A percentile compares a stretch with the other conserved stretches of the same genome.
Evolutionary conservation across 768 basidiomycete genomes (phyloP).

Genomic region (Coprinopsis cinerea): DNA sequence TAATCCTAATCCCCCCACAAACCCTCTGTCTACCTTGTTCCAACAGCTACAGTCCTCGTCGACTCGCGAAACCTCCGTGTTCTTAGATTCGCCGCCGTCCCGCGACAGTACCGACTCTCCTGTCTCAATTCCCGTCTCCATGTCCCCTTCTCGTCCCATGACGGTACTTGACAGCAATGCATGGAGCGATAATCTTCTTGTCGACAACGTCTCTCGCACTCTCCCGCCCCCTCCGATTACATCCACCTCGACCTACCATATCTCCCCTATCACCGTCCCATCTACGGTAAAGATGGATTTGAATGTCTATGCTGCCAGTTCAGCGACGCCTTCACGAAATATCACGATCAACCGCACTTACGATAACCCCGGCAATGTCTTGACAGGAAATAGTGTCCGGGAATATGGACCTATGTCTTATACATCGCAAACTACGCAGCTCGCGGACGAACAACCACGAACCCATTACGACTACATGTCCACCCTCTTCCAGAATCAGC

Average conservation of each 20-base stretch:
- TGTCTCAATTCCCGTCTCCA: slow-evolving; percentile 43
- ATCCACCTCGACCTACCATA: slow-evolving; percentile 35
- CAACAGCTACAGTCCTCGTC: too few relatives aligned
- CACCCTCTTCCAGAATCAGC: slow-evolving; percentile 41
- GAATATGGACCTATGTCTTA: neutral
- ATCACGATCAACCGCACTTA: slow-evolving; percentile 38
- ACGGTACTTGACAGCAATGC: slow-evolving; percentile 39
- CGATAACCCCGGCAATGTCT: neutral
- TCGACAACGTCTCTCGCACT: slow-evolving; percentile 36
- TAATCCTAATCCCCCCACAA: too few relatives aligned
- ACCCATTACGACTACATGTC: slow-evolving; percentile 52
- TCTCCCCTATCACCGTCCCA: slow-evolving; percentile 40
- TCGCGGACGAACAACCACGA: slow-evolving; percentile 14
- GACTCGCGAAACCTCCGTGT: slow-evolving; percentile 38
- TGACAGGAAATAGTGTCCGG: slow-evolving; percentile 20
- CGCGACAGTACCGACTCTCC: slow-evolving; percentile 63
- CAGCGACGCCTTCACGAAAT: slow-evolving; percentile 37
- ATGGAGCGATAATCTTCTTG: slow-evolving; percentile 55
- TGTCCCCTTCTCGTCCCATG: slow-evolving; percentile 39
- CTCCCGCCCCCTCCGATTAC: slow-evolving; percentile 32
- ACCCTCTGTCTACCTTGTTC: too few relatives aligned
- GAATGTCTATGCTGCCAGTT: slow-evolving; percentile 30
- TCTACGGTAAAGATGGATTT: slow-evolving; percentile 44
- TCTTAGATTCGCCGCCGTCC: slow-evolving; percentile 39
- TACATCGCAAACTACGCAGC: neutral